Evolutionary conservation across 2,329 filamentous ascomycete genomes (phyloP).

Genomic region (Cryphonectria japonica): DNA sequence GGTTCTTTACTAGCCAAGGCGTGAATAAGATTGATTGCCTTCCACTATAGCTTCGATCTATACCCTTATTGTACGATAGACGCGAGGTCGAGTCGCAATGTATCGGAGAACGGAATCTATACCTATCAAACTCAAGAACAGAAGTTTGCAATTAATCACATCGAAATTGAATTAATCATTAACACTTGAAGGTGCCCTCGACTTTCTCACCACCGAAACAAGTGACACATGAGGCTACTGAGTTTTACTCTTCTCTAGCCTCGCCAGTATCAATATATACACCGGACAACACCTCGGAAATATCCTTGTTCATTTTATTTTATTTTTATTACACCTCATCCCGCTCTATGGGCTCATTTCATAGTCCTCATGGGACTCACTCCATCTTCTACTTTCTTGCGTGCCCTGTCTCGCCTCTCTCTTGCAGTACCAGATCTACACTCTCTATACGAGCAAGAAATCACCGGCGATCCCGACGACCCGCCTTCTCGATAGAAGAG

Average conservation of each 20-base stretch:
- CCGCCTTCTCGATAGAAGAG: neutral
- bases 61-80: too few relatives aligned
- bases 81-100: too few relatives aligned
- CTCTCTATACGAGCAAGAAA: neutral
- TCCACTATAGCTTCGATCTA: too few relatives aligned
- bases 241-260: neutral
- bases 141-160: neutral
- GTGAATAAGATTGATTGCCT: too few relatives aligned
- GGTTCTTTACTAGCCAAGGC: too few relatives aligned
- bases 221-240: neutral
- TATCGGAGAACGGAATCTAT: neutral
- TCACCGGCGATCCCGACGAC: slow-evolving; percentile 13
- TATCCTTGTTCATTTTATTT: too few relatives aligned
- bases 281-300: neutral
- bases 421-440: neutral
- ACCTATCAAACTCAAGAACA: neutral
- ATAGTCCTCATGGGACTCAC: neutral
- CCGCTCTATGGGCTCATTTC: neutral
- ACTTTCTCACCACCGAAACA: neutral
- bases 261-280: neutral
- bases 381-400: neutral
- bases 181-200: neutral
- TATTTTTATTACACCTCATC: neutral
- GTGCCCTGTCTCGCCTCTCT: neutral
- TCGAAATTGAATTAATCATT: neutral